Evolutionary conservation across 805 yeast species (phyloP).

Genomic region (Kazachstania kunashirensis): DNA sequence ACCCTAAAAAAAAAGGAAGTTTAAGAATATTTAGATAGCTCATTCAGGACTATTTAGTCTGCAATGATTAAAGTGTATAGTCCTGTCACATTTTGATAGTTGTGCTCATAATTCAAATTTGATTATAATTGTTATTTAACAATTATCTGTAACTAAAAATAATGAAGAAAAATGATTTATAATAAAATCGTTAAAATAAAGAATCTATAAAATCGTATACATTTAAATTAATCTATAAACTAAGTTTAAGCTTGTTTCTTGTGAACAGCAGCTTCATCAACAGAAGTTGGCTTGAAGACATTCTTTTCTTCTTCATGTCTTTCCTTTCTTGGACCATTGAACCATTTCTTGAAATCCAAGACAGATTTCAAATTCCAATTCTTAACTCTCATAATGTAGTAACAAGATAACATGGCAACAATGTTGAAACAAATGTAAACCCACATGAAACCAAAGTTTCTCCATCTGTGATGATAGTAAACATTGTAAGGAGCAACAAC

Average conservation of each 20-base stretch:
- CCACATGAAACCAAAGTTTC: slow-evolving; percentile 52
- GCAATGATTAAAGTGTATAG: too few species aligned
- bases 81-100: too few species aligned
- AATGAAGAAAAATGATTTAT: neutral
- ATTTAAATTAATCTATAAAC: neutral
- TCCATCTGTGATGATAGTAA: slow-evolving; percentile 46
- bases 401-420: slow-evolving; percentile 31
- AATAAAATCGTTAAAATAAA: neutral
- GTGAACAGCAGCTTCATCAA: slow-evolving; percentile 30
- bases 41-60: too few species aligned
- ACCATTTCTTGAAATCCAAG: slow-evolving; percentile 33
- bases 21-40: too few species aligned
- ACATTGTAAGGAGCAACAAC: slow-evolving; percentile 41
- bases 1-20: too few species aligned
- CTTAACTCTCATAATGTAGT: slow-evolving; percentile 32
- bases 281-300: slow-evolving; percentile 33
- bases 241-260: slow-evolving; percentile 7
- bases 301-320: slow-evolving; percentile 41
- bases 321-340: slow-evolving; percentile 35
- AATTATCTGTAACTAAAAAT: neutral
- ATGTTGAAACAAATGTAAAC: slow-evolving; percentile 35
- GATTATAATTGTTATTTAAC: too few species aligned
- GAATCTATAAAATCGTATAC: slow-evolving; percentile 1
- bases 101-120: too few species aligned
- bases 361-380: slow-evolving; percentile 30